Conservation (phyloP, 306 rosid genomes). For the Citrullus mucosospermus region DNA sequence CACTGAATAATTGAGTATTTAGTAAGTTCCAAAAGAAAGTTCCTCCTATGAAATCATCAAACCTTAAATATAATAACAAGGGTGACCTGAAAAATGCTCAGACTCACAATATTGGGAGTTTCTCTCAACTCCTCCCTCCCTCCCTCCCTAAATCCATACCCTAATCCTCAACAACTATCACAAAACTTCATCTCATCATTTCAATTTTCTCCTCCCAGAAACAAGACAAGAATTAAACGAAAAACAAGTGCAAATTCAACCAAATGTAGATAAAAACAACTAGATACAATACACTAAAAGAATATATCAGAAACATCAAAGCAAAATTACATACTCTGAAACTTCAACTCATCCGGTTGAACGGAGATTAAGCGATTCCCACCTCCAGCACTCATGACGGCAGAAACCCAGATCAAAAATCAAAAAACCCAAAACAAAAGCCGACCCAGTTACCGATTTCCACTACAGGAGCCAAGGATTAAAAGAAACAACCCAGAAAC, state of each 20-base stretch:
- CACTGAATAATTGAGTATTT: not conserved
- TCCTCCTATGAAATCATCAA: not conserved
- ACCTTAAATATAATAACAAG: not conserved
- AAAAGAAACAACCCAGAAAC: not conserved
- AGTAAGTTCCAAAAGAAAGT: not conserved
- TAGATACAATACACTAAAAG: not conserved
- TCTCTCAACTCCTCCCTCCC: not conserved
- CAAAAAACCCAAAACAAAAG: not conserved
- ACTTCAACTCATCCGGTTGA: slow-evolving; percentile 70
- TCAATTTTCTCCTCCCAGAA: not conserved
- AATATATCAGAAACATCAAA: not conserved
- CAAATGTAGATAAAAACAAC: too few species aligned
- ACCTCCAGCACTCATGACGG: slow-evolving; percentile 46
- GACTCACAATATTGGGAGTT: not conserved
- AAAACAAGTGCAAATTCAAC: not conserved
- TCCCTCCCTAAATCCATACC: not conserved
- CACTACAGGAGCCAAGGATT: slow-evolving; percentile 3
- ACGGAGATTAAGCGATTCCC: slow-evolving; percentile 40
- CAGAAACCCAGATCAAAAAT: not conserved
- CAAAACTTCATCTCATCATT: not conserved
- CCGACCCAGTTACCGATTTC: not conserved
- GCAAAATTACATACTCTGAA: slow-evolving; percentile 37
- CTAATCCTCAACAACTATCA: not conserved
- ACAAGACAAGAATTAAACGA: not conserved
- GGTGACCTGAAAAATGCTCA: not conserved